These are phyloP conservation scores for Penicillium verrucosum DNA, from an alignment of 2,329 filamentous ascomycete genomes.

Conservation along the genomic window DNA sequence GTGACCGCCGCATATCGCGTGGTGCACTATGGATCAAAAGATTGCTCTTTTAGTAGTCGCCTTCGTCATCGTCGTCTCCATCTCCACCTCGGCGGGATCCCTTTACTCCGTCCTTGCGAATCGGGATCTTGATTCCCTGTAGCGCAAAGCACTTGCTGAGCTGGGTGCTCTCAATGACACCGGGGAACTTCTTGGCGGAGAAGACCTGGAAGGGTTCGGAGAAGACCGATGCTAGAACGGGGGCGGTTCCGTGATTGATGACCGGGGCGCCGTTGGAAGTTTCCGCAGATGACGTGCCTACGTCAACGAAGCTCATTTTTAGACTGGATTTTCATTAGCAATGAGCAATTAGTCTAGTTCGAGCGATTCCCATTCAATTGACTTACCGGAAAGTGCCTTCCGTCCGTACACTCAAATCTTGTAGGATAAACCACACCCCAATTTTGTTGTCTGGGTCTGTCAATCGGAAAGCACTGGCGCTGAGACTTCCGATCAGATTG, in stretches of 20 bases:
- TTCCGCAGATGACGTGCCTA: conserved; percentile 54
- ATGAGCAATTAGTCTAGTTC: not conserved
- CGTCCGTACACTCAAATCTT: conserved; percentile 90
- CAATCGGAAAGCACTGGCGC: conserved; percentile 82
- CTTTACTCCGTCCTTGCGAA: conserved; percentile 75
- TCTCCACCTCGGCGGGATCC: conserved; percentile 36
- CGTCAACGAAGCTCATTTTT: conserved; percentile 78
- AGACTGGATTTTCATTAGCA: conserved; percentile 43
- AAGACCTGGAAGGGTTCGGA: conserved; percentile 90
- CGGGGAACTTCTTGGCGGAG: conserved; percentile 96
- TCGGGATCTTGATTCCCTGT: conserved; percentile 96
- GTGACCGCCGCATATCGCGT: not conserved
- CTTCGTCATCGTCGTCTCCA: conserved; percentile 33
- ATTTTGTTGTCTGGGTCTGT: conserved; percentile 74
- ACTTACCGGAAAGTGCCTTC: conserved; percentile 83
- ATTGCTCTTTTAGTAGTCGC: conserved; percentile 25
- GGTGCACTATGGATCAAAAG: not conserved
- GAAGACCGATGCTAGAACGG: conserved; percentile 80
- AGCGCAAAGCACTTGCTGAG: conserved; percentile 89
- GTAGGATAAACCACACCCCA: conserved; percentile 94
- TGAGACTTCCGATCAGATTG: conserved; percentile 88
- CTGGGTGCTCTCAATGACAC: conserved; percentile 88
- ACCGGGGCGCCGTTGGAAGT: conserved; percentile 43
- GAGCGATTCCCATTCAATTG: not conserved
- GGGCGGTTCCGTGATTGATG: conserved; percentile 72